Base-by-base conservation (phyloP, 1,284 basidiomycete genomes). In the Vanrija sp. region DNA sequence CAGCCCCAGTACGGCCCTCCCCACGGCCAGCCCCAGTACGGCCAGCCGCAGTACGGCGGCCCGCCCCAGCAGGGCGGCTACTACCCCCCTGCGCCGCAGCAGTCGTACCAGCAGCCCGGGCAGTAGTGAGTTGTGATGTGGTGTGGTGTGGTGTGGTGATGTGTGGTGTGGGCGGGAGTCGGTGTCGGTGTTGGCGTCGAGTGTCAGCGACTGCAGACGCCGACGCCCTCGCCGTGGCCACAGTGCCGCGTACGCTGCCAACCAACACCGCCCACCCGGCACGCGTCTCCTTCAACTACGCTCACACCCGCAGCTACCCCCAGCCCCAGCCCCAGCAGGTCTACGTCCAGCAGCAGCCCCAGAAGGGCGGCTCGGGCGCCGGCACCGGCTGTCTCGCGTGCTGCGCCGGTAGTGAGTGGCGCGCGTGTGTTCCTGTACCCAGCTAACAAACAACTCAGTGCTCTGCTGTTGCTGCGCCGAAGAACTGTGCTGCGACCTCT, bases 281-380 rank as follows among this genome's bases (percentile, higher is more conserved):
- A 8, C 23, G 6, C 23, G n/a, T 28, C 6, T 45, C 23, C 43
- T 26, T 28, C 5, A 5, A 12, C 34, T 34, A 15, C 9, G 23
- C 7, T n/a, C 23, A 26, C 45, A 23, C 21, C 21, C 21, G 21
- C 21, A 72, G 70, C 62, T 65, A 69, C 58, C 72, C 72, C 40
- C 72, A 74, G 58, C 72, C 70, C 29, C 63, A 64, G 55, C 72
- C 72, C 51, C 72, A 74, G 54, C 72, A 54, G 34, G 69, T 74
- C 25, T 74, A 74, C 61, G 57, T 73, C 49, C 72, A 74, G 57
- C 69, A 62, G 46, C 64, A 55, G 38, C 68, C 63, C 12, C 54
- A 64, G 44, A 59, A 65, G 44, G 47, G 52, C 23, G 28, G 29
- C 48, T 28, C 23, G 23, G 60, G 62, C 34, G 57, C 60, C 49